phyloP scores from a whole-genome alignment of 495 filamentous ascomycete species.

The Podospora comata region DNA sequence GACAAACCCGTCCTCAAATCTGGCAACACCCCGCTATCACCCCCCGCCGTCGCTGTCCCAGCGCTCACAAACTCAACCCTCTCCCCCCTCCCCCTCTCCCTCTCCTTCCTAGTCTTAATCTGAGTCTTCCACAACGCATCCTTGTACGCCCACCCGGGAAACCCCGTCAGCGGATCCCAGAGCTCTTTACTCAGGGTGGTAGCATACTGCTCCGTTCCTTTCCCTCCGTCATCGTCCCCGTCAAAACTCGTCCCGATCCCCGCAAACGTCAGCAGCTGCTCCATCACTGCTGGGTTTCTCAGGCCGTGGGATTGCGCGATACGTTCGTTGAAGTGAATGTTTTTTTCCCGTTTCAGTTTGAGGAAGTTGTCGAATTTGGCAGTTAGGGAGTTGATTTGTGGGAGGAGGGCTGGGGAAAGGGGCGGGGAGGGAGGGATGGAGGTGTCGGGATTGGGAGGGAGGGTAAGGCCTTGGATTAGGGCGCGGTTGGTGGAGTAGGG shows the following conservation, averaged over 20 bases:
- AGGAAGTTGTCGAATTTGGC: conserved; percentile 83
- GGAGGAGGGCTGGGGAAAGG: conserved; percentile 57
- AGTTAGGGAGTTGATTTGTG: conserved; percentile 49
- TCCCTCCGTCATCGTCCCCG: neutral
- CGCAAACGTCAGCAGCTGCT: conserved; percentile 77
- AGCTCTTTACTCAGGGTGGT: conserved; percentile 65
- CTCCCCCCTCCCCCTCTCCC: conserved; percentile 56
- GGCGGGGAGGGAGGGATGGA: conserved; percentile 84
- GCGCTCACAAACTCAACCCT: conserved; percentile 68
- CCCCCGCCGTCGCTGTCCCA: too few species aligned
- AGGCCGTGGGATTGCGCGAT: conserved; percentile 67
- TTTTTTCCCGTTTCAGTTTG: conserved; percentile 69
- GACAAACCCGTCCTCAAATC: neutral
- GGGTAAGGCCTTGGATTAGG: conserved; percentile 73
- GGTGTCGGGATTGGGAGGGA: conserved; percentile 75
- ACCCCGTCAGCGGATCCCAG: conserved; percentile 59
- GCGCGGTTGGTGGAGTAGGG: conserved; percentile 66
- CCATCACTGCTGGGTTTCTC: conserved; percentile 74
- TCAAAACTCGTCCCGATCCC: conserved; percentile 52
- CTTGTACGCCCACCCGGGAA: conserved; percentile 71
- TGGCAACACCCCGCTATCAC: neutral
- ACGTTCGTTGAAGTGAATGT: conserved; percentile 87
- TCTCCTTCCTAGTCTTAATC: conserved; percentile 55
- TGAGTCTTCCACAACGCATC: conserved; percentile 67
- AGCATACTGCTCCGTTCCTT: conserved; percentile 58